A percentile compares a stretch with the other conserved stretches of the same genome.
These are phyloP conservation scores for Yamadazyma songkhlaensis DNA, from an alignment of 1,139 yeast species.

Conservation along the genomic window DNA sequence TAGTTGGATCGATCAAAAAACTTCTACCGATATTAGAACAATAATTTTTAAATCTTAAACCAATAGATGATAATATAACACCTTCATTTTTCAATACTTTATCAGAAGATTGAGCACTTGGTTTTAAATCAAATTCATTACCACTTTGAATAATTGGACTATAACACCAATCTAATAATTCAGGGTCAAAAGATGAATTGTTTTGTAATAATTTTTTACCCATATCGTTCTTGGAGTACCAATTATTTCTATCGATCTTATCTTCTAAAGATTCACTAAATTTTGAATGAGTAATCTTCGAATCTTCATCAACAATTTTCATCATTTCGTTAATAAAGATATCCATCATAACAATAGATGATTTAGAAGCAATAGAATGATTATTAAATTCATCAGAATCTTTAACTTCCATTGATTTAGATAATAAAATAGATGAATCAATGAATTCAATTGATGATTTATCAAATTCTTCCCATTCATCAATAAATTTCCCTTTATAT, in stretches of 20 bases:
- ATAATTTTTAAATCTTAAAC: constrained; percentile 84
- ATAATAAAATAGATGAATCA: constrained; percentile 57
- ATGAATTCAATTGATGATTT: constrained; percentile 39
- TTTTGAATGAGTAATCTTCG: constrained; percentile 68
- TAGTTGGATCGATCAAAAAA: constrained; percentile 85
- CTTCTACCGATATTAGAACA: constrained; percentile 89
- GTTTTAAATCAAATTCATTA: constrained; percentile 77
- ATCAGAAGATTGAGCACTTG: constrained; percentile 76
- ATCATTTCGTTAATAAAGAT: constrained; percentile 88
- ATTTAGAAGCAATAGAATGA: constrained; percentile 69
- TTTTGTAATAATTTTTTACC: constrained; percentile 53
- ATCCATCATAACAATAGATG: constrained; percentile 80
- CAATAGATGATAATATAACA: constrained; percentile 79
- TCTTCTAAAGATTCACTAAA: constrained; percentile 76
- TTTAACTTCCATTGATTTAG: constrained; percentile 63
- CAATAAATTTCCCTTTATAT: constrained; percentile 78
- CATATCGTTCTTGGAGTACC: constrained; percentile 60
- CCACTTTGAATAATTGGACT: constrained; percentile 91
- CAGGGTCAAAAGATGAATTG: constrained; percentile 61
- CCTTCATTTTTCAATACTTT: constrained; percentile 71
- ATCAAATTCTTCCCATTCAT: constrained; percentile 66
- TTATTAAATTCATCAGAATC: constrained; percentile 75
- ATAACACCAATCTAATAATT: constrained; percentile 89
- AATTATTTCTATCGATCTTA: constrained; percentile 74
- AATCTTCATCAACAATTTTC: constrained; percentile 81